Evolutionary conservation across 176 grass and related monocot genomes (phyloP), one percentile per base, ranked within the genome.

Genomic region (Thinopyrum elongatum): DNA sequence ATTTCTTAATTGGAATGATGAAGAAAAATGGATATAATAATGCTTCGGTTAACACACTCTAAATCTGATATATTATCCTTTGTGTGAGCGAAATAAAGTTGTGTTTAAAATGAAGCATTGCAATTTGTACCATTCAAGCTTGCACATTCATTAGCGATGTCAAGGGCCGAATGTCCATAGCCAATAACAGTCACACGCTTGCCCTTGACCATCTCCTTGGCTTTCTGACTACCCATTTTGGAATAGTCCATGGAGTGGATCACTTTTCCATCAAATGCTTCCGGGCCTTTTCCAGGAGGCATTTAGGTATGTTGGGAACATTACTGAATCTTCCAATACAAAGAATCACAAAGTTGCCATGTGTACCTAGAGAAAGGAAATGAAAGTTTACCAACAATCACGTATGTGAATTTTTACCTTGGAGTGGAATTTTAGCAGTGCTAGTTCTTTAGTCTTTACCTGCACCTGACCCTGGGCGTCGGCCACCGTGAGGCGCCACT

Each of bases 251-350:
- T 83, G 42, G 90, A 88, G 63, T 95, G 87, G 14, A 92, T 64
- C 16, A 88, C 87, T 49, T 42, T 27, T 5, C 90, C 93, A 9
- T 77, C 78, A 36, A 36, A 36, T 36, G 35, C 35, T 36, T 36
- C 35, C 35, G 35, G 35, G 35, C 35, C 35, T 36, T 86, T 55
- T 27, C 76, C 70, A 21, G 46, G 4, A 10, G 85, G 82, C 23
- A 92, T 1, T 82, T 77, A 16, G 93, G 90, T 72, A 86, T 73
- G 74, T 84, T 83, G 17, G 93, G 93, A 13, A 84, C 36, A 16
- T 87, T 84, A 65, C 90, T 95, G 80, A 92, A 92, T 31, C 82
- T 84, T 26, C 93, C 93, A 11, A 90, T 76, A 58, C 87, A 95
- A n/a, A 95, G 82, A 51, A 95, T 69, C 7, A 88, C 77, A 73